phyloP scores from a whole-genome alignment of 2,329 filamentous ascomycete genomes.

The Pestalotiopsis sp. region DNA sequence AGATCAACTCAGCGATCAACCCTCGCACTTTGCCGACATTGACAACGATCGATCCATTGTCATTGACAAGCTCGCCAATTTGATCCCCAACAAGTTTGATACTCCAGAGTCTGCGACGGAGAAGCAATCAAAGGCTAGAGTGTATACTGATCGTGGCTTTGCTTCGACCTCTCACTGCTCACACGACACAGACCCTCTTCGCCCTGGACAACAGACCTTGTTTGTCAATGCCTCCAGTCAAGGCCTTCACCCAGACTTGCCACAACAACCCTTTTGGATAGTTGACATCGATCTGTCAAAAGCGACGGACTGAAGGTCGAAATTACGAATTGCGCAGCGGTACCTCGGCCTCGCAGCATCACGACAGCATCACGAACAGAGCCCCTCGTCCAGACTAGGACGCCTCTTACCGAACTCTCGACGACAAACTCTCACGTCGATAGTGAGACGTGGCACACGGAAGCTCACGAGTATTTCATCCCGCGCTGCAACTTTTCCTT shows the following conservation, averaged over 20 bases:
- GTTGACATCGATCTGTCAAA: slow-evolving; percentile 3
- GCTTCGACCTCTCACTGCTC: slow-evolving; percentile 43
- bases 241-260: not conserved
- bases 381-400: no score
- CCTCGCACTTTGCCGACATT: slow-evolving; percentile 45
- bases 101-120: slow-evolving; percentile 14
- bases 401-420: no score
- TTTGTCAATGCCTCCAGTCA: slow-evolving; percentile 62
- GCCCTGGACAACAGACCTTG: slow-evolving; percentile 51
- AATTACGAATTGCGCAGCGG: no score
- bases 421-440: no score
- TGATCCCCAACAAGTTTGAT: slow-evolving; percentile 26
- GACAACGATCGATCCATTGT: slow-evolving; percentile 41
- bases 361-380: no score
- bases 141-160: slow-evolving; percentile 29
- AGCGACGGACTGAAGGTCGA: not conserved
- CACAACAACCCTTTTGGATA: not conserved
- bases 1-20: slow-evolving; percentile 23
- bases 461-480: no score
- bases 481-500: no score
- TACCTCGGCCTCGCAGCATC: no score
- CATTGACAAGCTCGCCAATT: slow-evolving; percentile 36
- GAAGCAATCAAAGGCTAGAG: slow-evolving; percentile 20
- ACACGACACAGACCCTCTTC: slow-evolving; percentile 31
- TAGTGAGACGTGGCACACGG: no score